Evolutionary conservation across 2,329 filamentous ascomycete genomes (phyloP), one percentile per base, ranked within the genome.

Genomic region (Sclerotinia nivalis): DNA sequence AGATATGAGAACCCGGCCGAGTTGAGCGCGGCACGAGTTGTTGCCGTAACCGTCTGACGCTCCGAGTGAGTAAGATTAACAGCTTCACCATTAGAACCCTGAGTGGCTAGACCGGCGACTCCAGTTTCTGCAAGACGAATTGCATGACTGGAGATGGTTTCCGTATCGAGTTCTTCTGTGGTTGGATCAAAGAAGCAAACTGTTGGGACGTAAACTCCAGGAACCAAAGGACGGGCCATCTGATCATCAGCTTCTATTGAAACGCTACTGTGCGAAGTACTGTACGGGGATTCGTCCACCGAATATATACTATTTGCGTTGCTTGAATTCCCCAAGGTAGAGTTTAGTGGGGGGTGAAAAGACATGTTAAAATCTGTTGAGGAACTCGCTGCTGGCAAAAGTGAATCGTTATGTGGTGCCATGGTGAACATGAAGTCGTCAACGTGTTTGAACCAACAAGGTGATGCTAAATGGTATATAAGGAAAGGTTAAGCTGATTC

Each of bases 171-270:
- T 69, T 92, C 87, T 78, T 93, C 91, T 1, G 84, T 86, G 31
- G 82, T 83, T 2, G 83, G 80, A 69, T 90, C 83, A 79, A 93
- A 93, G 82, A 93, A 93, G 79, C 89, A 89, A 75, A 91, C 84
- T 25, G 90, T 92, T 37, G 91, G 91, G 61, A 91, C 89, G 77
- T 93, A 93, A 74, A 93, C 85, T 65, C 88, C 88, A 9, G 82
- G 83, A 40, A 79, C 71, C 49, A 86, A 78, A 40, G 80, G 79
- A 9, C 83, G 81, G 54, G 74, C 52, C 70, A 77, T 77, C 68
- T 80, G 79, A 64, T 78, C 73, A 20, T 76, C 74, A 54, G 70
- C 68, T 67, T 75, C 76, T 59, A 81, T 69, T 8, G 80, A 80
- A 43, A 76, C 76, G 76, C 79, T 82, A 76, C 80, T 81, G 72